Conservation (phyloP, 192 early-diverging fungal genomes). For the Coemansia asiatica region DNA sequence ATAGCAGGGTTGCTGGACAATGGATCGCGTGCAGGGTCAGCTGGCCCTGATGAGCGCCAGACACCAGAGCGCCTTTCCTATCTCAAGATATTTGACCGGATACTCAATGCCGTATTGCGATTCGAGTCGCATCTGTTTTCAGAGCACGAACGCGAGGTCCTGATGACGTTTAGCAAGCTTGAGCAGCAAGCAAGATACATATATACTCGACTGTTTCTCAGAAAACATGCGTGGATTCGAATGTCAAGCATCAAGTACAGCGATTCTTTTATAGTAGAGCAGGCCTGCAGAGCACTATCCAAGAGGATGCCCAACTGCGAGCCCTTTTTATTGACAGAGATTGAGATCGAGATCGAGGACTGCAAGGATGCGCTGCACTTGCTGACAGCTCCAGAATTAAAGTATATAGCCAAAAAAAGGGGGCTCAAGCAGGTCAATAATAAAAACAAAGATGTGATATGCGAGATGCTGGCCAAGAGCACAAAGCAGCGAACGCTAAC, state of each 20-base stretch:
- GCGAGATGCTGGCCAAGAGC: constrained; percentile 21
- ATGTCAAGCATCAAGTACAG: constrained; percentile 35
- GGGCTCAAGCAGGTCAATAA: constrained; percentile 39
- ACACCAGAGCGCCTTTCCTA: constrained; percentile 38
- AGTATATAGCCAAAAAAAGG: constrained; percentile 26
- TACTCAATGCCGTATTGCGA: constrained; percentile 36
- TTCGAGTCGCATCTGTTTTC: constrained; percentile 41
- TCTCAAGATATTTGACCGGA: constrained; percentile 45
- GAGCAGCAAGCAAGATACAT: constrained; percentile 46
- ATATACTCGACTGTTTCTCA: constrained; percentile 47
- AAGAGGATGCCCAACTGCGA: constrained; percentile 3
- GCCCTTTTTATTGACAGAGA: constrained; percentile 31
- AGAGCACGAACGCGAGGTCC: constrained; percentile 16
- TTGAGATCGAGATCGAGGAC: constrained; percentile 17
- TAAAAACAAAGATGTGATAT: constrained; percentile 39
- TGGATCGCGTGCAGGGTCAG: not conserved
- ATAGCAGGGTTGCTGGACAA: not conserved
- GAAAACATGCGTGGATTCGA: constrained; percentile 48
- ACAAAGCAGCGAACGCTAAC: constrained; percentile 42
- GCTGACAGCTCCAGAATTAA: constrained; percentile 30
- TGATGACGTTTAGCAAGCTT: constrained; percentile 26
- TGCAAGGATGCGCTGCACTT: constrained; percentile 24
- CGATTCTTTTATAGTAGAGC: constrained; percentile 28
- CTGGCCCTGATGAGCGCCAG: not conserved
- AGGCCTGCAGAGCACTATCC: constrained; percentile 35